Conservation (phyloP, 2,329 filamentous ascomycete species). For the Pseudogymnoascus sp. region DNA sequence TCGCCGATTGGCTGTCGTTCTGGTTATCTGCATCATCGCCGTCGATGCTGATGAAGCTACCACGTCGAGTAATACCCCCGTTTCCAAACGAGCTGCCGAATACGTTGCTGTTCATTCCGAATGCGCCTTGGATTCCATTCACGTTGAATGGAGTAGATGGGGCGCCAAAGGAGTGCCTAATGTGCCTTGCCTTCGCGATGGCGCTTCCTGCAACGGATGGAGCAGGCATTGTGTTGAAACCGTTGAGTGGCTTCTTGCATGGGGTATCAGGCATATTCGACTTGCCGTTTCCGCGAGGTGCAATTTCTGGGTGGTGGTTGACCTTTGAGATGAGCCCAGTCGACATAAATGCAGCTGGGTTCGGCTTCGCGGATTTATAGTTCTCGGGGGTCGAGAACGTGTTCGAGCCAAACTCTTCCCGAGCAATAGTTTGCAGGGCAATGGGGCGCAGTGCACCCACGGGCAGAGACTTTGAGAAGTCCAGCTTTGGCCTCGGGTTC, state of each 20-base stretch:
- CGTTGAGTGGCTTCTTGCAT: constrained; percentile 74
- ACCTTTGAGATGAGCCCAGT: constrained; percentile 94
- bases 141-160: constrained; percentile 76
- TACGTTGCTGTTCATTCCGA: constrained; percentile 50
- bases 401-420: constrained; percentile 39
- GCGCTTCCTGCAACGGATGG: constrained; percentile 49
- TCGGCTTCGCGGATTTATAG: constrained; percentile 69
- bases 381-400: constrained; percentile 65
- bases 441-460: constrained; percentile 50
- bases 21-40: constrained; percentile 58
- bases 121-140: constrained; percentile 41
- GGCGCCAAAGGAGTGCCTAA: constrained; percentile 65
- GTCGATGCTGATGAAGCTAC: constrained; percentile 75
- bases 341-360: constrained; percentile 82
- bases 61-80: constrained; percentile 36
- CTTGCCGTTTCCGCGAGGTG: constrained; percentile 49
- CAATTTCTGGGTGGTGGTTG: constrained; percentile 67
- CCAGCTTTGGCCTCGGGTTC: constrained; percentile 41
- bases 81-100: constrained; percentile 50
- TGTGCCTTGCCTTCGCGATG: constrained; percentile 53
- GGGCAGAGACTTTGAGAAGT: constrained; percentile 71
- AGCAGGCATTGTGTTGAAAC: constrained; percentile 58
- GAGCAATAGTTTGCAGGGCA: constrained; percentile 32
- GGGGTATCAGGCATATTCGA: constrained; percentile 84
- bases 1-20: constrained; percentile 49